Conservation (phyloP, 2,329 filamentous ascomycete species). For the Botryosphaeria agaves region DNA sequence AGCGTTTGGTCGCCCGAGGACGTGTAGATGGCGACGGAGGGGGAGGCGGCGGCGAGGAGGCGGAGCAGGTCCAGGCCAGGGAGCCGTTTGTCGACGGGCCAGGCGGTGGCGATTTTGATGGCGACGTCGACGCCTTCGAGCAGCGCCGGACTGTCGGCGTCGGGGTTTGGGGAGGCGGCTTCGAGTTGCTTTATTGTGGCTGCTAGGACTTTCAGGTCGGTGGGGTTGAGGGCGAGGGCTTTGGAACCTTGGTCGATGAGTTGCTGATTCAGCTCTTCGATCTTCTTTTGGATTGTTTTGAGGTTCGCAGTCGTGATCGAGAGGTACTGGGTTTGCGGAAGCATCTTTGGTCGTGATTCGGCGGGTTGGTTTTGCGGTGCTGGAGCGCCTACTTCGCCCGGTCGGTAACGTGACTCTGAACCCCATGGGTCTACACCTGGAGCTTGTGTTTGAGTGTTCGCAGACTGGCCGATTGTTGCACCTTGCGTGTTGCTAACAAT, state of each 20-base stretch:
- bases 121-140: slow-evolving; percentile 43
- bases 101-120: slow-evolving; percentile 55
- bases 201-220: slow-evolving; percentile 47
- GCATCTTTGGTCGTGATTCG: slow-evolving; percentile 34
- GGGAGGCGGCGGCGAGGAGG: slow-evolving; percentile 53
- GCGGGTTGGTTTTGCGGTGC: slow-evolving; percentile 15
- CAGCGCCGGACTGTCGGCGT: slow-evolving; percentile 22
- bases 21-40: slow-evolving; percentile 44
- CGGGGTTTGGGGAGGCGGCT: slow-evolving; percentile 24
- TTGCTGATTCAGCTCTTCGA: slow-evolving; percentile 56
- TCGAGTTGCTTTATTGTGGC: slow-evolving; percentile 48
- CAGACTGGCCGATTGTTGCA: slow-evolving; percentile 51
- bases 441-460: slow-evolving; percentile 25
- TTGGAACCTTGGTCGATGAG: slow-evolving; percentile 56
- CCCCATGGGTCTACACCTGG: slow-evolving; percentile 56
- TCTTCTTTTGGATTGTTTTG: slow-evolving; percentile 56
- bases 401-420: slow-evolving; percentile 60
- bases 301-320: slow-evolving; percentile 58
- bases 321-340: slow-evolving; percentile 69
- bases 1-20: slow-evolving; percentile 35
- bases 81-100: slow-evolving; percentile 67
- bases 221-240: slow-evolving; percentile 54
- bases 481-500: slow-evolving; percentile 82
- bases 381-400: slow-evolving; percentile 39
- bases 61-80: slow-evolving; percentile 77